Evolutionary conservation across 2,329 filamentous ascomycete genomes (phyloP).

Genomic region (Aspergillus eucalypticola): DNA sequence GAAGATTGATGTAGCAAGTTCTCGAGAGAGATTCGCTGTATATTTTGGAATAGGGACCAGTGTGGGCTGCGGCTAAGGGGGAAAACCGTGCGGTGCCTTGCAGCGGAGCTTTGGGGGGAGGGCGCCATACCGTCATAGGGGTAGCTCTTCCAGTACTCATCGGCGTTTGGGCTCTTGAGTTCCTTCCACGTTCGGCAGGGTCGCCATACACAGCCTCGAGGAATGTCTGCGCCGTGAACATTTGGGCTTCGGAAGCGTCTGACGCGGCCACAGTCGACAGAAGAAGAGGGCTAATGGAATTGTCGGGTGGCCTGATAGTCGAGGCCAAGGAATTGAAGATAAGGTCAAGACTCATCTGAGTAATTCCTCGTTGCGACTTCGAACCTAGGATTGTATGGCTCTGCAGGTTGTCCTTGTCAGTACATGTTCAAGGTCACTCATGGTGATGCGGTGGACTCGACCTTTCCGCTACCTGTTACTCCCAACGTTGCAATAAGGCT

Average conservation of each 20-base stretch:
- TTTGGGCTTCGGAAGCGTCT: conserved; percentile 77
- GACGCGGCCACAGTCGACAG: conserved; percentile 73
- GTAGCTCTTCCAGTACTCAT: conserved; percentile 56
- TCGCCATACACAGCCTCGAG: conserved; percentile 78
- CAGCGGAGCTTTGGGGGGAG: conserved; percentile 31
- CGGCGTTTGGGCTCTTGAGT: conserved; percentile 68
- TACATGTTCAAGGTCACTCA: conserved; percentile 1
- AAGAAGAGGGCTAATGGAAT: conserved; percentile 56
- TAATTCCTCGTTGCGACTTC: conserved; percentile 80
- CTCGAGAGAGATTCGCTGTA: neutral
- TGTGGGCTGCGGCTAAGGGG: conserved; percentile 7
- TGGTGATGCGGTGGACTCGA: conserved; percentile 39
- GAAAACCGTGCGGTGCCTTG: conserved; percentile 22
- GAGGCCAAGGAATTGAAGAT: conserved; percentile 78
- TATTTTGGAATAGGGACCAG: neutral
- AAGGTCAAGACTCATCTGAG: conserved; percentile 86
- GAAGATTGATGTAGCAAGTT: conserved; percentile 9
- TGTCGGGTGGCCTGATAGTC: conserved; percentile 65
- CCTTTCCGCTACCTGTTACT: conserved; percentile 95
- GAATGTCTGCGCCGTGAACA: conserved; percentile 73
- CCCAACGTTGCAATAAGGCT: conserved; percentile 87
- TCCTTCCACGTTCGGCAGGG: conserved; percentile 57
- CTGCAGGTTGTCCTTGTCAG: conserved; percentile 49
- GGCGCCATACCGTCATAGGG: conserved; percentile 45
- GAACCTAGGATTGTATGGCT: conserved; percentile 95